Evolutionary conservation across 306 rosid species (phyloP).

Genomic region (Pterocarpus macrocarpus): DNA sequence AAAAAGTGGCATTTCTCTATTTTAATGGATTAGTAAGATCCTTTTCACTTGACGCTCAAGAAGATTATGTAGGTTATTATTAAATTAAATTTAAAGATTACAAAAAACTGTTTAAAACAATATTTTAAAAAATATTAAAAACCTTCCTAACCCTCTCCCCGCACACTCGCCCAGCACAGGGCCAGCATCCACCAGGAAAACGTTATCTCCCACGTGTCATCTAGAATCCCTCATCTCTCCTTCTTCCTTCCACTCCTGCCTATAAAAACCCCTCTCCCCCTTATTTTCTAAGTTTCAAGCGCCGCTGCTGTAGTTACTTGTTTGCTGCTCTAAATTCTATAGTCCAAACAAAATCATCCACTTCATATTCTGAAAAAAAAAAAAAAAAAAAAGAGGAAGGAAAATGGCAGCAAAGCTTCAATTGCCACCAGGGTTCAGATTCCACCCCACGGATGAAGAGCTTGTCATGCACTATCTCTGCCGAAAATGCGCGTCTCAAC

Average conservation of each 20-base stretch:
- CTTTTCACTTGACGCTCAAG: no score
- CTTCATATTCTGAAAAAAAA: not conserved
- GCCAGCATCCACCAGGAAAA: slow-evolving; percentile 23
- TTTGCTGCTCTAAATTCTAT: no score
- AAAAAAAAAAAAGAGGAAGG: no score
- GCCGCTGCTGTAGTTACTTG: slow-evolving; percentile 52
- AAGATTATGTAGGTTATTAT: no score
- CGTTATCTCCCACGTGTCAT: slow-evolving; percentile 82
- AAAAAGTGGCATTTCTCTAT: no score
- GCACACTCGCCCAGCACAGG: no score
- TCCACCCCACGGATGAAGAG: slow-evolving; percentile 97
- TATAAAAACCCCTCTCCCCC: slow-evolving; percentile 67
- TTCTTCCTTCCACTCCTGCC: slow-evolving; percentile 48
- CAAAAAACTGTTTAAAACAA: no score
- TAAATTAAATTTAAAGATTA: no score
- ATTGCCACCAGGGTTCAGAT: slow-evolving; percentile 91
- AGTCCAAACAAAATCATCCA: no score
- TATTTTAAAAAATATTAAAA: no score
- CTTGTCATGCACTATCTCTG: slow-evolving; percentile 89
- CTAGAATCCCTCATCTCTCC: slow-evolving; percentile 53
- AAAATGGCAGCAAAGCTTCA: slow-evolving; percentile 73
- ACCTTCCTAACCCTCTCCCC: no score
- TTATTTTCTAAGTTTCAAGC: slow-evolving; percentile 76
- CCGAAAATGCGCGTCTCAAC: slow-evolving; percentile 81
- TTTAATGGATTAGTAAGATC: no score